Evolutionary conservation across 176 grass and related monocot genomes (phyloP), one percentile per base, ranked within the genome.

Genomic region (Ampelocalamus luodianensis): DNA sequence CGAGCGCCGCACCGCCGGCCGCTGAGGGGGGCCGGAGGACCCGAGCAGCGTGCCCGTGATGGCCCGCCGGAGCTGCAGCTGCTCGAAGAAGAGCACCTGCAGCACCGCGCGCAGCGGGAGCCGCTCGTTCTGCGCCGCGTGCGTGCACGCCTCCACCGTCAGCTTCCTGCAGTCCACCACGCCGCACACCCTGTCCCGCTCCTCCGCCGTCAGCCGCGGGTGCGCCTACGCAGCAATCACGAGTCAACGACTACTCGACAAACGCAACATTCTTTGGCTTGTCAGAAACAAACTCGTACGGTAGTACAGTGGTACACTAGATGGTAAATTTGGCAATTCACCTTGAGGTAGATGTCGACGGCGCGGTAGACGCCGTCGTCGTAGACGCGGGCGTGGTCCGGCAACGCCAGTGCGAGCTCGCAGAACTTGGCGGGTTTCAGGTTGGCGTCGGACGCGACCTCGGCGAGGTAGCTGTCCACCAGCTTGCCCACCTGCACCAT

Each of bases 1-100:
- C 8, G 78, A 26, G 40, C 42, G 56, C 73, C 46, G 27, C 62
- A 34, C 77, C 43, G 55, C 74, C 61, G 26, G 58, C 29, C 14
- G 55, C 36, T 20, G 39, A 26, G 39, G n/a, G 26, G 76, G 65
- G 16, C 10, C 45, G 10, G 58, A 10, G 39, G 94, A 48, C 22
- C 72, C 72, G 40, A 87, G 50, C 14, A 94, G 92, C 61, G 90
- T 93, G 82, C 87, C 60, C 2, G 95, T 17, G 79, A 97, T 93
- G n/a, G 92, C 92, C 12, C 86, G 86, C 18, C 92, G 88, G 67
- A 98, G 90, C 88, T 98, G 95, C 34, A 95, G 85, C 89, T 98
- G 95, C 90, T 95, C 93, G 89, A 98, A 98, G 91, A 98, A 98
- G 82, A 98, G 95, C 79, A 98, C 95, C 79, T 98, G 95, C 49